These are phyloP conservation scores for Candida sanyaensis DNA, from an alignment of 1,139 yeast species.

Conservation along the genomic window DNA sequence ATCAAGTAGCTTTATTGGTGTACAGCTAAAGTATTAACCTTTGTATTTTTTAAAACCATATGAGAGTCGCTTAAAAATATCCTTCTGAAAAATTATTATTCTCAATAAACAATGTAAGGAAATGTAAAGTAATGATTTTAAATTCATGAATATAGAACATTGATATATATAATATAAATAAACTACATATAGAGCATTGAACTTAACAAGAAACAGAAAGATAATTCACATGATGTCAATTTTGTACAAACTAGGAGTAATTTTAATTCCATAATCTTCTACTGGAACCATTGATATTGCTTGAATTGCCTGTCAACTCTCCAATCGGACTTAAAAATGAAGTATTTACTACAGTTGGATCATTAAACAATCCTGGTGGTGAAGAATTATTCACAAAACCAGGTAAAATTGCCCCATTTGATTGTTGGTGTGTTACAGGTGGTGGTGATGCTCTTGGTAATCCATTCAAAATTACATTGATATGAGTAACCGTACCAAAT, in stretches of 20 bases:
- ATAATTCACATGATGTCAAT: no score
- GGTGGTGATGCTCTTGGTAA: slow-evolving; percentile 10
- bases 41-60: no score
- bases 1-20: no score
- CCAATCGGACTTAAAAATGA: slow-evolving; percentile 15
- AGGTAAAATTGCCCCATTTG: slow-evolving; percentile 5
- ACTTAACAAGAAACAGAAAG: not conserved
- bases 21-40: no score
- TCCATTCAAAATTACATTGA: slow-evolving; percentile 27
- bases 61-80: no score
- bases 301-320: slow-evolving; percentile 9
- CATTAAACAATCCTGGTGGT: slow-evolving; percentile 15
- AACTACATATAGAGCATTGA: not conserved
- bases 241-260: no score
- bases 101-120: no score
- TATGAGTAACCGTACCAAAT: slow-evolving; percentile 46
- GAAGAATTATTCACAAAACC: slow-evolving; percentile 10
- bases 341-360: not conserved
- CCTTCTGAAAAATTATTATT: no score
- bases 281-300: slow-evolving; percentile 12
- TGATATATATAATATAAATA: not conserved
- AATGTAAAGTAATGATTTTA: not conserved
- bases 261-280: slow-evolving; percentile 20
- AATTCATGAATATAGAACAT: not conserved
- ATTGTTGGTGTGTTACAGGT: slow-evolving; percentile 2